Evolutionary conservation across 495 filamentous ascomycete species (phyloP).

Genomic region (Chlorociboria aeruginascens): DNA sequence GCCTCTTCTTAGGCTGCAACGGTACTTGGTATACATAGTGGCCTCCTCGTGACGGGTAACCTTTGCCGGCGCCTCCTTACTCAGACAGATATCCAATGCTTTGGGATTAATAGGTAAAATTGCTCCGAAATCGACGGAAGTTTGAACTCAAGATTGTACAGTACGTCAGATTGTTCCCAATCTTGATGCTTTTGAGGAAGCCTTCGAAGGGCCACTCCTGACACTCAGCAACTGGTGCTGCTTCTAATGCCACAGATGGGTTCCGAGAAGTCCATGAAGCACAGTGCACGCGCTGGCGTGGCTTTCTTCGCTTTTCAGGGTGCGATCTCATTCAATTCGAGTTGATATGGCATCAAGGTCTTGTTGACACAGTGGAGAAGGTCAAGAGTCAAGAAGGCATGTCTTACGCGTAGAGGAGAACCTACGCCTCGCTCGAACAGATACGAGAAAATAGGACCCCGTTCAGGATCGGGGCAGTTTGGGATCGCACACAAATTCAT

Average conservation of each 20-base stretch:
- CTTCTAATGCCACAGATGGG: neutral
- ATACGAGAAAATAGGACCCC: constrained; percentile 3
- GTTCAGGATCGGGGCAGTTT: constrained; percentile 13
- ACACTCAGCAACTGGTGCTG: constrained; percentile 9
- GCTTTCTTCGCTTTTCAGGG: neutral
- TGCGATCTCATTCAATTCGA: constrained; percentile 9
- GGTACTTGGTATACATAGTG: too few species aligned
- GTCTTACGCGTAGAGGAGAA: constrained; percentile 1
- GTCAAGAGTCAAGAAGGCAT: constrained; percentile 3
- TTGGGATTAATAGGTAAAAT: too few species aligned
- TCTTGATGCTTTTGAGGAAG: constrained; percentile 11
- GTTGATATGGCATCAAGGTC: constrained; percentile 3
- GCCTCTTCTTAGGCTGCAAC: too few species aligned
- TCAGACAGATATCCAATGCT: too few species aligned
- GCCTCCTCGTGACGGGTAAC: too few species aligned
- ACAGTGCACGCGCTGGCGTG: neutral
- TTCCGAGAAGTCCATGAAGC: neutral
- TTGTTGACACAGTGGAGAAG: neutral
- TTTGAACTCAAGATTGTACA: constrained; percentile 13
- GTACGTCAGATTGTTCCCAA: constrained; percentile 8
- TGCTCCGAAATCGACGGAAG: too few species aligned
- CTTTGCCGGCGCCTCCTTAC: too few species aligned
- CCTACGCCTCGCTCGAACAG: constrained; percentile 9
- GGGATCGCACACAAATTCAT: constrained; percentile 15
- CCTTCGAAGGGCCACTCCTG: constrained; percentile 12